phyloP scores from a whole-genome alignment of 176 grass and related monocot genomes.

The Carex cristatella region DNA sequence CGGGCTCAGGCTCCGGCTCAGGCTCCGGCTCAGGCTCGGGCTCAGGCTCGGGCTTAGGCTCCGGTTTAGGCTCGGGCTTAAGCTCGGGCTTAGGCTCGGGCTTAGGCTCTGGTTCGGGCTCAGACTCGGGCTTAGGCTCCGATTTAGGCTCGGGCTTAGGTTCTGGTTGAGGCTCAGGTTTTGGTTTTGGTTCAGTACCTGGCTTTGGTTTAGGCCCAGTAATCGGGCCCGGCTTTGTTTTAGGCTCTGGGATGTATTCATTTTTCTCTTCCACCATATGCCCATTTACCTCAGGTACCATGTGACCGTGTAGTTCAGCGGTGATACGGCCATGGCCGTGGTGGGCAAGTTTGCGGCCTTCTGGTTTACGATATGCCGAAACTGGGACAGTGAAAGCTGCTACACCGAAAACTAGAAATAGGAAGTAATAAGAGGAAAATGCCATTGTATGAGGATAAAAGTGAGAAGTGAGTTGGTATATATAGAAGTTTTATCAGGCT shows the following conservation, averaged over 20 bases:
- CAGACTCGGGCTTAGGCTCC: neutral
- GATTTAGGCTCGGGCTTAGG: neutral
- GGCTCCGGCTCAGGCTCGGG: neutral
- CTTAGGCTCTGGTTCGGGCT: neutral
- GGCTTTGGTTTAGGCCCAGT: neutral
- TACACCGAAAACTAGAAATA: neutral
- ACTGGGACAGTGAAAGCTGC: neutral
- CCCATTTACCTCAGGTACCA: neutral
- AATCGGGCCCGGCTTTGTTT: neutral
- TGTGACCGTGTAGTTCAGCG: no score
- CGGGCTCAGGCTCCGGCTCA: neutral
- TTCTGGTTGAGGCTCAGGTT: neutral
- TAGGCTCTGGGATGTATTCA: neutral
- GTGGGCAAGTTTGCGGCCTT: neutral
- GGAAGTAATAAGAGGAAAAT: neutral
- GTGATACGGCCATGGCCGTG: neutral
- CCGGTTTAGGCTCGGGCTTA: neutral
- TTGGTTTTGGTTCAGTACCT: neutral
- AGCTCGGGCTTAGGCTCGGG: neutral
- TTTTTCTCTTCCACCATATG: neutral
- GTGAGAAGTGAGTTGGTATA: neutral
- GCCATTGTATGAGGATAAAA: constrained; percentile 3
- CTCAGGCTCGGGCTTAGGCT: neutral
- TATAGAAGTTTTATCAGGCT: neutral
- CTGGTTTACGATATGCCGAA: neutral